Percentiles rank a stretch among this genome's conserved stretches.
phyloP scores from a whole-genome alignment of 768 basidiomycete species.

The Obba rivulosa region DNA sequence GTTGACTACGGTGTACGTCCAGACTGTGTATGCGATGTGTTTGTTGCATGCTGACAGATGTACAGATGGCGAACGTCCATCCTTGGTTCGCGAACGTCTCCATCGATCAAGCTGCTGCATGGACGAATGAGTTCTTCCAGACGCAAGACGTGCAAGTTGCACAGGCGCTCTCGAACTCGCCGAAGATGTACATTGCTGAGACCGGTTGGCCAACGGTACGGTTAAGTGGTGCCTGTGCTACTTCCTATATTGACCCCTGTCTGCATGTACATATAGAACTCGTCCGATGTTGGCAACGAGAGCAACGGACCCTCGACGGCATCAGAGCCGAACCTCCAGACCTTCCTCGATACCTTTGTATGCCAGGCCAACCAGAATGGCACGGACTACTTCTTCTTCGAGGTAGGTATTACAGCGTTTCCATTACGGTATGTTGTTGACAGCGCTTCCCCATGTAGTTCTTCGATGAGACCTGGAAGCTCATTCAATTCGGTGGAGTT shows the following conservation, averaged over 20 bases:
- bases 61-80: slow-evolving; percentile 84
- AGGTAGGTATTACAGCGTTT: slow-evolving; percentile 36
- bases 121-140: slow-evolving; percentile 81
- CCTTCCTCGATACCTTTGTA: slow-evolving; percentile 80
- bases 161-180: slow-evolving; percentile 55
- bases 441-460: slow-evolving; percentile 35
- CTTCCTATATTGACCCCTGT: background rate
- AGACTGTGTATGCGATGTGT: background rate
- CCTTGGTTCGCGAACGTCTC: slow-evolving; percentile 89
- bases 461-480: slow-evolving; percentile 82
- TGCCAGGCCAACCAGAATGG: slow-evolving; percentile 81
- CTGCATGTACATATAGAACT: slow-evolving; percentile 22
- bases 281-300: slow-evolving; percentile 50
- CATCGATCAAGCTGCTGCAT: slow-evolving; percentile 61
- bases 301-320: slow-evolving; percentile 69
- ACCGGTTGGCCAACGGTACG: slow-evolving; percentile 79
- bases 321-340: slow-evolving; percentile 56
- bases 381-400: slow-evolving; percentile 87
- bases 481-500: slow-evolving; percentile 70
- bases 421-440: background rate
- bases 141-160: slow-evolving; percentile 58
- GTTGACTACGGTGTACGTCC: slow-evolving; percentile 66
- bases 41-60: background rate
- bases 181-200: slow-evolving; percentile 89
- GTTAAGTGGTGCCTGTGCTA: background rate